phyloP scores from a whole-genome alignment of 2,329 filamentous ascomycete genomes.

The Colletotrichum tropicale region DNA sequence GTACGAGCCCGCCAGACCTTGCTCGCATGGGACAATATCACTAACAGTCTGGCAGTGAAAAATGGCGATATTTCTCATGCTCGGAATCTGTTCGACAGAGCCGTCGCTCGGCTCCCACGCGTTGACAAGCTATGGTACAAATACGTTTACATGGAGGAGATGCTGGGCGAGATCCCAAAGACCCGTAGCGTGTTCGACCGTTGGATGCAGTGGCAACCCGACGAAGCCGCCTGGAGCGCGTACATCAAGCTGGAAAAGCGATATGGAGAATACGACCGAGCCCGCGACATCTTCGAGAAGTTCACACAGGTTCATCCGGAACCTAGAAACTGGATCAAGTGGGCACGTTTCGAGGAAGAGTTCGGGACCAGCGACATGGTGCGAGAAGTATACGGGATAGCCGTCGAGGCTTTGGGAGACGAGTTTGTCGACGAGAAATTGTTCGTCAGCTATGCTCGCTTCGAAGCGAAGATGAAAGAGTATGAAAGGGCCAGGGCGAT shows the following conservation, averaged over 20 bases:
- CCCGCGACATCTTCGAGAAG: conserved; percentile 85
- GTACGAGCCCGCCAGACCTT: conserved; percentile 46
- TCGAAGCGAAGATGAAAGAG: conserved; percentile 93
- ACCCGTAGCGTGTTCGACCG: conserved; percentile 94
- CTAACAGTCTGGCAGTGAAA: conserved; percentile 13
- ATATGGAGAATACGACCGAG: conserved; percentile 89
- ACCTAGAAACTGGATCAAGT: conserved; percentile 97
- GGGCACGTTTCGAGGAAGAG: conserved; percentile 97
- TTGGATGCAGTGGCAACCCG: conserved; percentile 98
- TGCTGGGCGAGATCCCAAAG: conserved; percentile 90
- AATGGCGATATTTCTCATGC: conserved; percentile 93
- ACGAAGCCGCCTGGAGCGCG: conserved; percentile 92
- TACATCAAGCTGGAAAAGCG: conserved; percentile 98
- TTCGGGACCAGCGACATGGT: conserved; percentile 91
- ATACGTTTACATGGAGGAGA: conserved; percentile 99
- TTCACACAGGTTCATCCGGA: conserved; percentile 95
- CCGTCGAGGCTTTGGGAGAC: conserved; percentile 88
- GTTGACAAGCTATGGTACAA: conserved; percentile 99
- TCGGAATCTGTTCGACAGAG: conserved; percentile 89
- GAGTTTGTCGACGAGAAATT: conserved; percentile 96
- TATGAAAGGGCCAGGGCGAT: conserved; percentile 93
- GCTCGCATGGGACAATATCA: background rate
- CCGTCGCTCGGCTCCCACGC: conserved; percentile 88
- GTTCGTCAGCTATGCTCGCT: conserved; percentile 94
- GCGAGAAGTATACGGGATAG: conserved; percentile 86